These are phyloP conservation scores for Hypomontagnella submonticulosa DNA, from an alignment of 495 filamentous ascomycete species.

Conservation along the genomic window DNA sequence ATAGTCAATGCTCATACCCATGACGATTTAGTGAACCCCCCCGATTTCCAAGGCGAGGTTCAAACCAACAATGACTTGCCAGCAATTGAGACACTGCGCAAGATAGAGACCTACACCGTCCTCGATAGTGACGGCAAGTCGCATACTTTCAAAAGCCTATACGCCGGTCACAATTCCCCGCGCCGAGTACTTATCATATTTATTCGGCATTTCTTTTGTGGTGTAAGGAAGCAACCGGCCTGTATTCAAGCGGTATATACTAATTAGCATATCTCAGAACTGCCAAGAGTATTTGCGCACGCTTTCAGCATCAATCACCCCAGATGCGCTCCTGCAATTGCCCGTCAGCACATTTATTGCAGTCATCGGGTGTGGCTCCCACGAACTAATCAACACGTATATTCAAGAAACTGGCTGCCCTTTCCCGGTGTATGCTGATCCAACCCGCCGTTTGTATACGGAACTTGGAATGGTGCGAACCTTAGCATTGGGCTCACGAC, in stretches of 20 bases:
- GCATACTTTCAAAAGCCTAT: slow-evolving; percentile 74
- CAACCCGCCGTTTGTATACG: slow-evolving; percentile 73
- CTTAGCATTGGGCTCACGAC: slow-evolving; percentile 68
- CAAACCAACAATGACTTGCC: slow-evolving; percentile 66
- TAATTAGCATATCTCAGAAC: slow-evolving; percentile 57
- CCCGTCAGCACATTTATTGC: slow-evolving; percentile 70
- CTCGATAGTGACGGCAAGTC: slow-evolving; percentile 72
- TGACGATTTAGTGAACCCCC: slow-evolving; percentile 40
- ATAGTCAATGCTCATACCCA: slow-evolving; percentile 5
- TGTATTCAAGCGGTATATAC: slow-evolving; percentile 9
- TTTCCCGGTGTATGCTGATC: slow-evolving; percentile 87
- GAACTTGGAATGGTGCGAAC: slow-evolving; percentile 77
- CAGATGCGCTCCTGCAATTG: slow-evolving; percentile 64
- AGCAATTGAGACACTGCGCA: slow-evolving; percentile 55
- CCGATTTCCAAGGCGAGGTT: slow-evolving; percentile 59
- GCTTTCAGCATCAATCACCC: slow-evolving; percentile 68
- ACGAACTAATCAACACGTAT: slow-evolving; percentile 77
- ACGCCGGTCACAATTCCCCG: slow-evolving; percentile 63
- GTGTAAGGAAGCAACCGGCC: slow-evolving; percentile 64
- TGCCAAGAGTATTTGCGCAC: slow-evolving; percentile 78
- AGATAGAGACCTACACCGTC: slow-evolving; percentile 67
- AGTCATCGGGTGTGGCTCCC: slow-evolving; percentile 83
- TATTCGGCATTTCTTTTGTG: slow-evolving; percentile 90
- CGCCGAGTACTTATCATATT: slow-evolving; percentile 79
- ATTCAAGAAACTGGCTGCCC: slow-evolving; percentile 68